These are phyloP conservation scores for Ophiostoma novo-ulmi DNA, from an alignment of 2,329 filamentous ascomycete genomes.

Conservation along the genomic window DNA sequence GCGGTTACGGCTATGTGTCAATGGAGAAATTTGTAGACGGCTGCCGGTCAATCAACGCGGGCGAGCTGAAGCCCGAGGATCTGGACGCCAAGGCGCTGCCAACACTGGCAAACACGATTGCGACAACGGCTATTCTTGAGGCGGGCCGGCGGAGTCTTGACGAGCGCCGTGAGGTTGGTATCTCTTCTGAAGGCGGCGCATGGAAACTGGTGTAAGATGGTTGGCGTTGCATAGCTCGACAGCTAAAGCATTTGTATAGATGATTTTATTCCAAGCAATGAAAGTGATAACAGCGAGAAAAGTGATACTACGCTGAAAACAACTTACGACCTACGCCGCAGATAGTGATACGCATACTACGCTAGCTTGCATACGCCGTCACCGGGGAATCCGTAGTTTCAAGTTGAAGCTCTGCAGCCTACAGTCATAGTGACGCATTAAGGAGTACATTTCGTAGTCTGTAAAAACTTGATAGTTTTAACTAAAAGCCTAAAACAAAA, in stretches of 20 bases:
- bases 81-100: slow-evolving; percentile 77
- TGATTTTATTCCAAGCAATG: background rate
- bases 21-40: slow-evolving; percentile 96
- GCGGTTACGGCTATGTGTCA: slow-evolving; percentile 86
- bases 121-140: slow-evolving; percentile 86
- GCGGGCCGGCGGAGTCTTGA: slow-evolving; percentile 81
- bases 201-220: slow-evolving; percentile 58
- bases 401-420: background rate
- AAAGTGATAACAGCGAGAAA: background rate
- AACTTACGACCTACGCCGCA: slow-evolving; percentile 8
- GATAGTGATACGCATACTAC: background rate
- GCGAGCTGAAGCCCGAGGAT: slow-evolving; percentile 64
- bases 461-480: background rate
- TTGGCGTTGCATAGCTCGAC: background rate
- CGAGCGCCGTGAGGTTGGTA: slow-evolving; percentile 71
- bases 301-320: background rate
- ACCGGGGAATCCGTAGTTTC: no score
- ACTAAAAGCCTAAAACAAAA: slow-evolving; percentile 2
- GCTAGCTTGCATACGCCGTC: background rate
- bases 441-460: background rate
- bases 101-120: slow-evolving; percentile 82
- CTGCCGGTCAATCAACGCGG: slow-evolving; percentile 71
- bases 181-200: slow-evolving; percentile 57
- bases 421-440: background rate
- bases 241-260: background rate